These are phyloP conservation scores for Neurospora africana DNA, from an alignment of 495 filamentous ascomycete genomes.

Conservation along the genomic window DNA sequence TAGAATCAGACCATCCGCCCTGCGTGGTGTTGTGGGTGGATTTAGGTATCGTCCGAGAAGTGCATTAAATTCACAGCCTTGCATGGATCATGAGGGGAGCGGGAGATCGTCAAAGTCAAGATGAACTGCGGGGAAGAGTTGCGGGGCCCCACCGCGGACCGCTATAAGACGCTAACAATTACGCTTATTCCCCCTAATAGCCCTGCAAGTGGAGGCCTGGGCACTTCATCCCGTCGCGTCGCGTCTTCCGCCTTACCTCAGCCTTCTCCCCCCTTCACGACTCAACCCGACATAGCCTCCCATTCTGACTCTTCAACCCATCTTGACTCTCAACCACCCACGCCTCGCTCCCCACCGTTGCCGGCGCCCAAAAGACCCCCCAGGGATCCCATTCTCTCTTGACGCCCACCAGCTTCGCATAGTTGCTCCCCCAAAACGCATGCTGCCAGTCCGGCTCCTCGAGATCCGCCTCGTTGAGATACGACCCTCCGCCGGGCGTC, in stretches of 20 bases:
- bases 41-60: too few species aligned
- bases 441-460: conserved; percentile 48
- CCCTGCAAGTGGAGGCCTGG: background rate
- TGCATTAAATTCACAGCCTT: too few species aligned
- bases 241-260: background rate
- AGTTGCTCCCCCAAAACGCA: conserved; percentile 45
- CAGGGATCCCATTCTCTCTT: conserved; percentile 44
- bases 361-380: conserved; percentile 43
- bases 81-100: too few species aligned
- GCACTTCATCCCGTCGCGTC: background rate
- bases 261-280: background rate
- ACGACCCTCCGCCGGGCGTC: conserved; percentile 29
- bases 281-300: conserved; percentile 13
- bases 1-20: background rate
- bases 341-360: conserved; percentile 40
- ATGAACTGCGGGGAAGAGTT: too few species aligned
- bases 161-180: background rate
- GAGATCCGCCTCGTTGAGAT: conserved; percentile 42
- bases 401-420: conserved; percentile 35
- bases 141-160: too few species aligned
- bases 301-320: conserved; percentile 25
- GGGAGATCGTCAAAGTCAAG: too few species aligned
- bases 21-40: too few species aligned
- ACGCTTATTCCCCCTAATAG: background rate
- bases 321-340: conserved; percentile 27